Percentiles rank a stretch among this genome's conserved stretches.
phyloP scores from a whole-genome alignment of 1,139 yeast species.

The Nakaseomyces nivariensis region DNA sequence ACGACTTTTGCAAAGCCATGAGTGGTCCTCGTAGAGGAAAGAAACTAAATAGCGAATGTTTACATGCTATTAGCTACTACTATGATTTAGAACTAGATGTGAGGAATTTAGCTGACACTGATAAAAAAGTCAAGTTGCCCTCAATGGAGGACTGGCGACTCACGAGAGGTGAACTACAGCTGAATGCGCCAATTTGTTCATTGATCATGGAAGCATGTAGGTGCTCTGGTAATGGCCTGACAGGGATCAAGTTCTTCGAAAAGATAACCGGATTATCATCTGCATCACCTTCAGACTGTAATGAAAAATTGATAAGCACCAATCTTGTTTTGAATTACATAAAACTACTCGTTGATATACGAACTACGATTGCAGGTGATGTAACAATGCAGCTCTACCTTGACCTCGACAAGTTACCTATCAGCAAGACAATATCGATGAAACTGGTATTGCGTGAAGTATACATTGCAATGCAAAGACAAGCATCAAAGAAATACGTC shows the following conservation, averaged over 20 bases:
- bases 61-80: neutral
- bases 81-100: neutral
- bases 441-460: conserved; percentile 1
- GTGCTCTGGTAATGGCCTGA: conserved; percentile 5
- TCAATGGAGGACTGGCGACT: conserved; percentile 12
- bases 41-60: neutral
- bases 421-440: conserved; percentile 5
- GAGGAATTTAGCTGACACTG: neutral
- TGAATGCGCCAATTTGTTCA: conserved; percentile 15
- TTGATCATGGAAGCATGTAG: conserved; percentile 15
- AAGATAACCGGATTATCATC: neutral
- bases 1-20: conserved; percentile 16
- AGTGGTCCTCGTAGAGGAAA: neutral
- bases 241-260: conserved; percentile 12
- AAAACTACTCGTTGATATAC: conserved; percentile 9
- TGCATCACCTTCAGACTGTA: neutral
- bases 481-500: neutral
- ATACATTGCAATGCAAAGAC: conserved; percentile 3
- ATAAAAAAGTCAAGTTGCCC: neutral
- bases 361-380: conserved; percentile 12
- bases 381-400: conserved; percentile 14
- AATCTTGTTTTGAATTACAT: conserved; percentile 16
- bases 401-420: conserved; percentile 13
- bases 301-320: conserved; percentile 9
- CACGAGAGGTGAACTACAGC: conserved; percentile 7